Percentiles rank a stretch among this genome's conserved stretches.
Conservation (phyloP, 2,329 filamentous ascomycete genomes). For the Alternaria ventricosa region DNA sequence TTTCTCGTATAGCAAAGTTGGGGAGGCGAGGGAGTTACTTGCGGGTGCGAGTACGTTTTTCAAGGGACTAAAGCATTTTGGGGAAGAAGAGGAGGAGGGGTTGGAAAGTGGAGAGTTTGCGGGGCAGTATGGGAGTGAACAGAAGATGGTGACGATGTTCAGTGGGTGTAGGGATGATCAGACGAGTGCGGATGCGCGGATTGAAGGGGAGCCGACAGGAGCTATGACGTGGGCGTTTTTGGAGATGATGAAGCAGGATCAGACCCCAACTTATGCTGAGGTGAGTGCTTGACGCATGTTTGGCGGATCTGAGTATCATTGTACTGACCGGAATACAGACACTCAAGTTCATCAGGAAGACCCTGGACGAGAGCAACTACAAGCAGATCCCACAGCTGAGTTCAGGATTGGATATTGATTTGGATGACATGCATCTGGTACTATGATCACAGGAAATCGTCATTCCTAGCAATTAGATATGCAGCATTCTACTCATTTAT, state of each 20-base stretch:
- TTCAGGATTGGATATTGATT: constrained; percentile 51
- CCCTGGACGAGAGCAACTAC: constrained; percentile 51
- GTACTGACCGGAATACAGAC: constrained; percentile 27
- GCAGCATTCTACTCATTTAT: neutral
- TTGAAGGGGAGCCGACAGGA: constrained; percentile 52
- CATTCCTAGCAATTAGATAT: fast-evolving
- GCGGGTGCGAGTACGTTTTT: constrained; percentile 63
- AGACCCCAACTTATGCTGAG: constrained; percentile 50
- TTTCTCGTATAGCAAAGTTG: constrained; percentile 57
- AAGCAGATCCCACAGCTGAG: constrained; percentile 55
- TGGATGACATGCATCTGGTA: constrained; percentile 44
- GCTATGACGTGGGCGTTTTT: constrained; percentile 59
- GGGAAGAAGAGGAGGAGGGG: constrained; percentile 55
- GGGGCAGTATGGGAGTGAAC: constrained; percentile 55
- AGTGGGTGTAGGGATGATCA: constrained; percentile 60
- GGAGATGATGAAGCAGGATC: constrained; percentile 50
- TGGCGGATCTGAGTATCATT: too few relatives aligned
- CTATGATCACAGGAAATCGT: constrained; percentile 18
- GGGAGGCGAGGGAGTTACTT: constrained; percentile 60
- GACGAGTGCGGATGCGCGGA: constrained; percentile 57
- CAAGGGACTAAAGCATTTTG: constrained; percentile 57
- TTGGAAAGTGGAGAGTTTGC: constrained; percentile 47
- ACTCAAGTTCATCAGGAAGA: constrained; percentile 48
- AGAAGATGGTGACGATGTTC: constrained; percentile 60
- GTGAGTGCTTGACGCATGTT: constrained; percentile 28